Percentiles rank a stretch among this genome's conserved stretches.
Conservation (phyloP, 176 grass and related monocot species). For the bread wheat (Triticum aestivum) region IWGSC_CS_RefSeq_v2.1 NC_057805.1:515376005-515376504, state of each 20-base stretch:
- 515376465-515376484: no score
- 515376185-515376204: slow-evolving; percentile 70
- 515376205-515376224: slow-evolving; percentile 84
- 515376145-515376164: slow-evolving; percentile 80
- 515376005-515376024: no score
- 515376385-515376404: slow-evolving; percentile 72
- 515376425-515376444: slow-evolving; percentile 58
- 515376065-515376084: no score
- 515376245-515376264: slow-evolving; percentile 86
- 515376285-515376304: slow-evolving; percentile 73
- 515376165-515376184: slow-evolving; percentile 79
- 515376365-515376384: slow-evolving; percentile 57
- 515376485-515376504: no score
- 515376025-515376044: no score
- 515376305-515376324: slow-evolving; percentile 52
- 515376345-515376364: slow-evolving; percentile 72
- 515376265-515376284: slow-evolving; percentile 85
- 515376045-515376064: no score
- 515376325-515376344: slow-evolving; percentile 78
- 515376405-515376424: slow-evolving; percentile 81
- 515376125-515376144: slow-evolving; percentile 35
- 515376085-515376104: no score
- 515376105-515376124: slow-evolving; percentile 49
- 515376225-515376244: slow-evolving; percentile 90
- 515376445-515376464: slow-evolving; percentile 70